These are phyloP conservation scores for Carex littledalei DNA, from an alignment of 176 grass and related monocot genomes.

Conservation along the genomic window DNA sequence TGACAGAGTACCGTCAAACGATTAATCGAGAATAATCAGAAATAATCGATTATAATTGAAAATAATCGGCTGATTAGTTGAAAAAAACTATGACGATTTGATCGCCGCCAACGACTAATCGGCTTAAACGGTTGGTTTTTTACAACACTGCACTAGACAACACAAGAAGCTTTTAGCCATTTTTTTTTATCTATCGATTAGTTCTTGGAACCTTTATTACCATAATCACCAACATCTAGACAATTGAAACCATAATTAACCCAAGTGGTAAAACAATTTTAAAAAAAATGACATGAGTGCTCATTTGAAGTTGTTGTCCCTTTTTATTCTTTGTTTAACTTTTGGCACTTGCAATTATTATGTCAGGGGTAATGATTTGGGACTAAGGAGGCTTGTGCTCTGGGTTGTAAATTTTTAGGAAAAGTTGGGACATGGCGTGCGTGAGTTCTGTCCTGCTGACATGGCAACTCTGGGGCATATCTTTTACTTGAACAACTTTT, in stretches of 20 bases:
- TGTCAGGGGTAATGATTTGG: slow-evolving; percentile 24
- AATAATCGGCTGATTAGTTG: too few relatives aligned
- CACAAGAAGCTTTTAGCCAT: not conserved
- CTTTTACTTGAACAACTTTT: not conserved
- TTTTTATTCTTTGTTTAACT: slow-evolving; percentile 16
- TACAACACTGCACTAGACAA: not conserved
- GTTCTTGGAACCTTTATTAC: not conserved
- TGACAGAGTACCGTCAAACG: too few relatives aligned
- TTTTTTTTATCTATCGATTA: not conserved
- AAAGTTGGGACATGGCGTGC: slow-evolving; percentile 24
- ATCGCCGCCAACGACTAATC: too few relatives aligned
- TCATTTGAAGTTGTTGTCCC: slow-evolving; percentile 8
- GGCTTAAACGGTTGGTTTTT: too few relatives aligned
- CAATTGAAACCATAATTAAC: slow-evolving; percentile 15
- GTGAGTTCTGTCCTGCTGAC: slow-evolving; percentile 3
- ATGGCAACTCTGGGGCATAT: not conserved
- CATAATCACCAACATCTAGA: not conserved
- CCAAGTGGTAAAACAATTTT: not conserved
- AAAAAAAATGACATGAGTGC: not conserved
- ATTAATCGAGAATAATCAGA: too few relatives aligned
- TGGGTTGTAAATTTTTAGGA: slow-evolving; percentile 16
- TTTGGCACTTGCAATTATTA: slow-evolving; percentile 26
- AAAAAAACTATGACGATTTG: too few relatives aligned
- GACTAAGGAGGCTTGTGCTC: not conserved
- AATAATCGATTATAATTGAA: too few relatives aligned